Evolutionary conservation across 2,329 filamentous ascomycete species (phyloP).

Genomic region (Teratosphaeria gauchensis): DNA sequence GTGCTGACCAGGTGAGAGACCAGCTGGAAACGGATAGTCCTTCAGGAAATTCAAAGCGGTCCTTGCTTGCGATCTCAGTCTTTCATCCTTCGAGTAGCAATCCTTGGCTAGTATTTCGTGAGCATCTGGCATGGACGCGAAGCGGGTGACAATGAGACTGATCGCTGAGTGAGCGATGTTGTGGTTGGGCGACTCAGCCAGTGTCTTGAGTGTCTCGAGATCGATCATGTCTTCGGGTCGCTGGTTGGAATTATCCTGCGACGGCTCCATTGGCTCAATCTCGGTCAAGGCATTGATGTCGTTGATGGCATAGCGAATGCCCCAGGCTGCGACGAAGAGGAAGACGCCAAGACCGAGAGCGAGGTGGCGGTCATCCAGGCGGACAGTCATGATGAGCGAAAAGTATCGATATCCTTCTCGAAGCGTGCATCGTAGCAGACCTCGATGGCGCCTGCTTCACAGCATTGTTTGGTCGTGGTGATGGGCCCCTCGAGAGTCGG

Average conservation of each 20-base stretch:
- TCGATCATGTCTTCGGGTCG: slow-evolving; percentile 21
- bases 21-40: slow-evolving; percentile 6
- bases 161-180: slow-evolving; percentile 33
- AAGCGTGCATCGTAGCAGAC: neutral
- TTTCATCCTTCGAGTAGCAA: slow-evolving; percentile 6
- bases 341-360: slow-evolving; percentile 44
- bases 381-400: slow-evolving; percentile 22
- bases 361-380: slow-evolving; percentile 36
- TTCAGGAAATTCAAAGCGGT: slow-evolving; percentile 13
- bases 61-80: slow-evolving; percentile 7
- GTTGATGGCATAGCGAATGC: slow-evolving; percentile 50
- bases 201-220: slow-evolving; percentile 30
- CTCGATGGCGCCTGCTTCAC: neutral
- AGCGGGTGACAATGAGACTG: slow-evolving; percentile 18
- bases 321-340: slow-evolving; percentile 48
- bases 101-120: slow-evolving; percentile 10
- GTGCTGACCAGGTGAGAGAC: neutral
- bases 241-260: neutral
- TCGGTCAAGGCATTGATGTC: slow-evolving; percentile 55
- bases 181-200: slow-evolving; percentile 33
- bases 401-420: neutral
- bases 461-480: neutral
- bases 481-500: neutral
- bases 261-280: slow-evolving; percentile 47
- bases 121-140: slow-evolving; percentile 7